Evolutionary conservation across 1,284 basidiomycete species (phyloP).

Genomic region (Rhodotorula sp.): DNA sequence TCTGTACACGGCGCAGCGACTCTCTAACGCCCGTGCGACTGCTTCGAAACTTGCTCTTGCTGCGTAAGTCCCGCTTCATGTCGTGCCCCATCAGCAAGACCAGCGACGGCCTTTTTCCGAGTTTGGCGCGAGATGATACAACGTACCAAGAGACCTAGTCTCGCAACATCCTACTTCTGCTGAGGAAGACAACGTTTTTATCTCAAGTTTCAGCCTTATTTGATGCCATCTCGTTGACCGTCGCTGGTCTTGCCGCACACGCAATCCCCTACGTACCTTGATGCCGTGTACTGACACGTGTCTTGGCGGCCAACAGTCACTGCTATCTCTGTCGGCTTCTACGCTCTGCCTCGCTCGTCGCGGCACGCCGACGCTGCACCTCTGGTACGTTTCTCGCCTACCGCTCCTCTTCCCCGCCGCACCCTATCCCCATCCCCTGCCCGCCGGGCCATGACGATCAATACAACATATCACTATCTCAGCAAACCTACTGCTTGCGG

Average conservation of each 20-base stretch:
- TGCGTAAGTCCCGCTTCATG: neutral
- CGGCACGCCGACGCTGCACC: too few species aligned
- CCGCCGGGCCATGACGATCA: conserved; percentile 13
- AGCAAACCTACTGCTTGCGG: conserved; percentile 29
- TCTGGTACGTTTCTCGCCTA: too few species aligned
- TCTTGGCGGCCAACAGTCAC: too few species aligned
- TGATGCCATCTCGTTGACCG: conserved; percentile 10
- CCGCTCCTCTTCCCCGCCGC: neutral
- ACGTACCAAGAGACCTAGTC: conserved; percentile 13
- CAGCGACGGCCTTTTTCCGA: neutral
- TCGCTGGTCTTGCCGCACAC: neutral
- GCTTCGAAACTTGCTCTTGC: too few species aligned
- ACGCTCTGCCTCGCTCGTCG: too few species aligned
- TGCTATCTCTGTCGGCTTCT: too few species aligned
- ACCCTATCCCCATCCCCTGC: neutral
- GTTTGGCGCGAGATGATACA: neutral
- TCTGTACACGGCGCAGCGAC: neutral
- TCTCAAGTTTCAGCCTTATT: conserved; percentile 32
- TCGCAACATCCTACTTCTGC: conserved; percentile 9
- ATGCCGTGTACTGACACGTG: too few species aligned
- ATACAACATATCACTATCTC: conserved; percentile 33
- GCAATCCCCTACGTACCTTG: neutral
- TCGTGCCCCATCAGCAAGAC: too few species aligned
- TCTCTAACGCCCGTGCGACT: too few species aligned
- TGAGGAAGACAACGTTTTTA: conserved; percentile 15